Evolutionary conservation across 2,329 filamentous ascomycete genomes (phyloP), one percentile per base, ranked within the genome.

Genomic region (Pseudodiploospora longispora): DNA sequence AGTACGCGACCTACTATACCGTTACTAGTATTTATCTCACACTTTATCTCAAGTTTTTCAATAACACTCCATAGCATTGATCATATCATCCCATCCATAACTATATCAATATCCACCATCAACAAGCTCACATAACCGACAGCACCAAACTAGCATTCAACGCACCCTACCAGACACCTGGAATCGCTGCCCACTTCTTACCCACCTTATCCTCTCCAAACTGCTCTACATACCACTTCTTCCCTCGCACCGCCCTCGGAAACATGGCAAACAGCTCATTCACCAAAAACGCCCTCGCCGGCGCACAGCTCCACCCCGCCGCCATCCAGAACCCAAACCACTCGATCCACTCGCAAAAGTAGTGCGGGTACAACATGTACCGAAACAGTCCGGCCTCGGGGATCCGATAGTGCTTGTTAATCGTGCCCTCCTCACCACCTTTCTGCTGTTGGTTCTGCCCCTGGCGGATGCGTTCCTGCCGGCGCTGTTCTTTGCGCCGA

Each of bases 271-370:
- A 67, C 41, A 98, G 68, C 67, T 95, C 89, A 61, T 96, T 97
- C 39, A 95, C 51, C 37, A 95, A 57, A 59, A 97, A 97, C 41
- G 76, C 77, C 56, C 89, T 72, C 27, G 88, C 91, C 1, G 93
- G 91, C 39, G 79, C 68, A 58, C 83, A 87, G 4, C 68, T 65
- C 67, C 71, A 76, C 1, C 81, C 82, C 45, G 82, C 76, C 53
- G 85, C 76, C 62, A 95, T 76, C 71, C 83, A 89, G 63, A 89
- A 98, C 0, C 93, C 93, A 4, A 76, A 64, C 93, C 93, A 98
- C 72, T 98, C 93, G 42, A 95, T 62, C 93, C 93, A 98, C 68
- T 98, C 93, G 59, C 83, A 85, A n/a, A 95, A 72, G 63, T 96
- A 98, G 63, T 98, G 93, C 52, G 93, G 89, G 63, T 84, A 95